Evolutionary conservation across 345 rosid genomes (phyloP).

Genomic region (Angophora floribunda): DNA sequence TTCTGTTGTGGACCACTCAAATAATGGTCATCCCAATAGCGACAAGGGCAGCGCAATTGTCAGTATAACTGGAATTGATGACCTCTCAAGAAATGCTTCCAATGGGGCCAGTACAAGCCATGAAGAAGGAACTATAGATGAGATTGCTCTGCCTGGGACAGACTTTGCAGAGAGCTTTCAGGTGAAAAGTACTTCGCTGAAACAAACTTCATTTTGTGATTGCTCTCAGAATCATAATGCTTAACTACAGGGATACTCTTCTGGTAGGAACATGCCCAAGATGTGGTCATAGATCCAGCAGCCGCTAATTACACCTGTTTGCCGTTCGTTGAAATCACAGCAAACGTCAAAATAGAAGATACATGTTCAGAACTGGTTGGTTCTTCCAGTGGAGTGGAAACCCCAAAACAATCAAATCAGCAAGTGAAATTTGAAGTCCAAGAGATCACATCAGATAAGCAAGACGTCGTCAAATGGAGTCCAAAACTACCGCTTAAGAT

Average conservation of each 20-base stretch:
- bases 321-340: background rate
- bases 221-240: background rate
- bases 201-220: background rate
- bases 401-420: background rate
- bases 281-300: background rate
- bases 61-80: background rate
- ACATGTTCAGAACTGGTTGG: background rate
- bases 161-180: background rate
- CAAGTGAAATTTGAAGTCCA: constrained; percentile 5
- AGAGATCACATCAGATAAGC: background rate
- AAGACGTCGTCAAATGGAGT: background rate
- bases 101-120: background rate
- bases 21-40: background rate
- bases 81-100: background rate
- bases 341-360: background rate
- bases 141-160: background rate
- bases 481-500: background rate
- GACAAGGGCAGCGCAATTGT: background rate
- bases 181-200: background rate
- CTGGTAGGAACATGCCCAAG: background rate
- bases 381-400: background rate
- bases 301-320: background rate
- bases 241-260: background rate
- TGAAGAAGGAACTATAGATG: background rate
- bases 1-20: background rate